phyloP scores from a whole-genome alignment of 805 yeast species.

The Torulaspora microellipsoides region DNA sequence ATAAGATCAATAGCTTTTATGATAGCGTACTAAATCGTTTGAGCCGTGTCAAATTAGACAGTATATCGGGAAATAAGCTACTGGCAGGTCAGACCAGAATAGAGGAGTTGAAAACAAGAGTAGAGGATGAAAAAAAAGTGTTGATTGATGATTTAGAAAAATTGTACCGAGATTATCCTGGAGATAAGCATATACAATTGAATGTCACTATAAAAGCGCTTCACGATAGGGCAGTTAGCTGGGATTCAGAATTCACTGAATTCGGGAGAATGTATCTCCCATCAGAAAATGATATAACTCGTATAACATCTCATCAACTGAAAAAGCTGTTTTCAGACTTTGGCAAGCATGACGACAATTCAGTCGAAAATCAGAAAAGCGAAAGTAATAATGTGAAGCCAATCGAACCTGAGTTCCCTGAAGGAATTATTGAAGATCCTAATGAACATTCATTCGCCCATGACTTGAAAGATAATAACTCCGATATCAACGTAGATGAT shows the following conservation, averaged over 20 bases:
- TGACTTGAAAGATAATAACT: background rate
- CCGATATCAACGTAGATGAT: background rate
- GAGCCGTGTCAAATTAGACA: slow-evolving; percentile 68
- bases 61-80: slow-evolving; percentile 63
- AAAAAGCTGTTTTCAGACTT: slow-evolving; percentile 65
- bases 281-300: slow-evolving; percentile 85
- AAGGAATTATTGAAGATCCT: background rate
- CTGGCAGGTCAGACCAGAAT: slow-evolving; percentile 63
- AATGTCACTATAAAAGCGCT: slow-evolving; percentile 65
- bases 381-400: too few species aligned
- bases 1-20: slow-evolving; percentile 58
- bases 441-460: background rate
- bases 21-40: slow-evolving; percentile 66
- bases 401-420: too few species aligned
- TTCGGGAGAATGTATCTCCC: slow-evolving; percentile 81
- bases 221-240: slow-evolving; percentile 76
- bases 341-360: slow-evolving; percentile 9
- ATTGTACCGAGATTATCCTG: slow-evolving; percentile 50
- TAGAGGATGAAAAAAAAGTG: slow-evolving; percentile 45
- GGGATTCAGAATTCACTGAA: slow-evolving; percentile 80
- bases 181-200: slow-evolving; percentile 63
- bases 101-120: slow-evolving; percentile 50
- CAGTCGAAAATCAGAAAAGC: slow-evolving; percentile 1
- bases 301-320: slow-evolving; percentile 84
- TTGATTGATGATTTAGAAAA: slow-evolving; percentile 45